Conservation (phyloP, 345 rosid species). For the Acer campestre region DNA sequence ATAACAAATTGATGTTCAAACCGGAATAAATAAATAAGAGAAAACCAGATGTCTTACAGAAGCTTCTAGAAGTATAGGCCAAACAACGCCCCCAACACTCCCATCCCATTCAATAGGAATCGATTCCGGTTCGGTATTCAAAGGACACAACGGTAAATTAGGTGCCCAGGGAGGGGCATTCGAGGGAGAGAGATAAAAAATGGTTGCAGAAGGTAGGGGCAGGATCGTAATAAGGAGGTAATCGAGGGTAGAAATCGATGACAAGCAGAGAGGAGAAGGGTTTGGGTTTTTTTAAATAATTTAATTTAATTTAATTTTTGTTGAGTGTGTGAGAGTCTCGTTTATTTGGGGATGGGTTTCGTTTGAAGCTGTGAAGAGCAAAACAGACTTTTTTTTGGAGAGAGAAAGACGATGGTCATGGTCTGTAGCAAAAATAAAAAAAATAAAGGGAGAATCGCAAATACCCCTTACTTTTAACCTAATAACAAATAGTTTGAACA, state of each 20-base stretch:
- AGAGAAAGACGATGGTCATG: constrained; percentile 10
- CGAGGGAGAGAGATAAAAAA: constrained; percentile 11
- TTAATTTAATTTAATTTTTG: neutral
- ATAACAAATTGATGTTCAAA: neutral
- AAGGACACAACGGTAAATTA: constrained; percentile 15
- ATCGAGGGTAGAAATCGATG: constrained; percentile 21
- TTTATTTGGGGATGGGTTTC: neutral
- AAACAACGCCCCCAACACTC: constrained; percentile 7
- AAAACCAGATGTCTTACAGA: constrained; percentile 26
- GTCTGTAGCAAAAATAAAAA: constrained; percentile 14
- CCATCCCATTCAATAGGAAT: constrained; percentile 16
- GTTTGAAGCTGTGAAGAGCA: constrained; percentile 13
- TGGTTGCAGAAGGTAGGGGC: constrained; percentile 20
- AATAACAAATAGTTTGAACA: too few species aligned
- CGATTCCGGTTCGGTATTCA: neutral
- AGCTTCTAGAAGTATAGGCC: constrained; percentile 24
- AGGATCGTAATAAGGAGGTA: constrained; percentile 37
- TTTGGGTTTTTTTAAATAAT: neutral
- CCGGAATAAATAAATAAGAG: neutral
- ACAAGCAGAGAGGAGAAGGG: neutral
- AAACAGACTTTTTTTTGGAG: constrained; percentile 12
- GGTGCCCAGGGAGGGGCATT: constrained; percentile 31
- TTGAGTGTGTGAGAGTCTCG: constrained; percentile 17
- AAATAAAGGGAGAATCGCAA: too few species aligned
- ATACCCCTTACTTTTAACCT: too few species aligned